phyloP scores from a whole-genome alignment of 495 filamentous ascomycete species.

The Aspergillus funiculosus region DNA sequence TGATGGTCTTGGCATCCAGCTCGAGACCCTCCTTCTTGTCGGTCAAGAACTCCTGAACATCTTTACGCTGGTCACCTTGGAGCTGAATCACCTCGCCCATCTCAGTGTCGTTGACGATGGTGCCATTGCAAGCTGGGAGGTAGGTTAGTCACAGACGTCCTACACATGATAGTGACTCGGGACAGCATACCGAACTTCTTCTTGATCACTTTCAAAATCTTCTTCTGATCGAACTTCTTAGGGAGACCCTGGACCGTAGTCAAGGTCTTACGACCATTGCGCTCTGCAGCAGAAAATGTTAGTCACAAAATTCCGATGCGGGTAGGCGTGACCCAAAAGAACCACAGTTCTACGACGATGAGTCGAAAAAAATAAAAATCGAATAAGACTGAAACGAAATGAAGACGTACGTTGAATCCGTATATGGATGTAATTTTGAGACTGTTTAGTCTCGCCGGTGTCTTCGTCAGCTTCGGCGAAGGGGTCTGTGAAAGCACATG shows the following conservation, averaged over 20 bases:
- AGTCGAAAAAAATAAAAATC: conserved; percentile 11
- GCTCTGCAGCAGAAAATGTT: conserved; percentile 56
- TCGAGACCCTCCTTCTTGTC: conserved; percentile 90
- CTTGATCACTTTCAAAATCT: conserved; percentile 99
- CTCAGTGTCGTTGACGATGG: conserved; percentile 92
- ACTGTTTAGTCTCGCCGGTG: conserved; percentile 84
- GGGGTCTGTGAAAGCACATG: conserved; percentile 65
- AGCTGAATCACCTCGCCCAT: conserved; percentile 99
- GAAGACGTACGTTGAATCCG: conserved; percentile 90
- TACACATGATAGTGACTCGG: not conserved
- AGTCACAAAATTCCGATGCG: conserved; percentile 18
- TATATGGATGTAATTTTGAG: conserved; percentile 99
- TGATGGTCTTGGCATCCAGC: conserved; percentile 94
- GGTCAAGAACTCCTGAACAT: conserved; percentile 94
- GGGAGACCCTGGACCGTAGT: conserved; percentile 98
- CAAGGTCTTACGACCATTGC: conserved; percentile 99
- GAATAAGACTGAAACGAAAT: not conserved
- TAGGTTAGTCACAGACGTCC: conserved; percentile 17
- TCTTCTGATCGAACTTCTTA: conserved; percentile 98
- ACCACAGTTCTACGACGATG: not conserved
- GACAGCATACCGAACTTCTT: conserved; percentile 86
- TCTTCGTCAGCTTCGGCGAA: conserved; percentile 99
- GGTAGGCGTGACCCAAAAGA: conserved; percentile 5
- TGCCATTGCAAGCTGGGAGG: conserved; percentile 94
- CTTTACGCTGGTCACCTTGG: conserved; percentile 97